Conservation (phyloP, 805 yeast genomes). For the Saccharomycopsis capsularis region DNA sequence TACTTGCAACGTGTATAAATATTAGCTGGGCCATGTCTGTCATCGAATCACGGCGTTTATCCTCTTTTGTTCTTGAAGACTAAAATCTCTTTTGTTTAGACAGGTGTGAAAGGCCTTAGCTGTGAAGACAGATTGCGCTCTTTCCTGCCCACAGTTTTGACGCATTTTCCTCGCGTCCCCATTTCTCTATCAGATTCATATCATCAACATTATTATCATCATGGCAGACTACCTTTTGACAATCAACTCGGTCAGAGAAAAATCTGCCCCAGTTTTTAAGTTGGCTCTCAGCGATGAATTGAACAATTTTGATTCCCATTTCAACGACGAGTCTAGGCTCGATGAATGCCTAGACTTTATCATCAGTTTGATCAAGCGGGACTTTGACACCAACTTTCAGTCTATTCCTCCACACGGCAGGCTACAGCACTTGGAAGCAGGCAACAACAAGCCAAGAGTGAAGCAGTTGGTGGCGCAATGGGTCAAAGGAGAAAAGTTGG, state of each 20-base stretch:
- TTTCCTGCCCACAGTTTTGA: no score
- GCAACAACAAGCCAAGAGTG: slow-evolving; percentile 37
- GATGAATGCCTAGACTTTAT: slow-evolving; percentile 41
- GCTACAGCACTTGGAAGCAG: slow-evolving; percentile 57
- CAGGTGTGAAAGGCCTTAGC: no score
- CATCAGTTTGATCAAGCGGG: slow-evolving; percentile 36
- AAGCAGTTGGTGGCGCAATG: slow-evolving; percentile 36
- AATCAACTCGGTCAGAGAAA: slow-evolving; percentile 51
- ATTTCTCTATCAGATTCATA: no score
- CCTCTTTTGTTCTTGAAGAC: no score
- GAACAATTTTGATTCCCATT: slow-evolving; percentile 41
- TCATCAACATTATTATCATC: no score
- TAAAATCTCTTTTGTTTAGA: no score
- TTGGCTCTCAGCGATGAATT: slow-evolving; percentile 33
- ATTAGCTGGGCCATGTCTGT: no score
- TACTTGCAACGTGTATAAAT: no score
- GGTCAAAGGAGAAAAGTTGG: slow-evolving; percentile 27
- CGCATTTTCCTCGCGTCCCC: no score
- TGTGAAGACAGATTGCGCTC: no score
- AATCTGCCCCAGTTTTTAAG: slow-evolving; percentile 37
- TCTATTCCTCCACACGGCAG: slow-evolving; percentile 61
- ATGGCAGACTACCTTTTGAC: slow-evolving; percentile 34
- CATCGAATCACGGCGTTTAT: no score
- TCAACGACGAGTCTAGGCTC: slow-evolving; percentile 29
- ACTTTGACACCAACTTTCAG: slow-evolving; percentile 37